Evolutionary conservation across 768 basidiomycete species (phyloP).

Genomic region (Rhodotorula taiwanensis): DNA sequence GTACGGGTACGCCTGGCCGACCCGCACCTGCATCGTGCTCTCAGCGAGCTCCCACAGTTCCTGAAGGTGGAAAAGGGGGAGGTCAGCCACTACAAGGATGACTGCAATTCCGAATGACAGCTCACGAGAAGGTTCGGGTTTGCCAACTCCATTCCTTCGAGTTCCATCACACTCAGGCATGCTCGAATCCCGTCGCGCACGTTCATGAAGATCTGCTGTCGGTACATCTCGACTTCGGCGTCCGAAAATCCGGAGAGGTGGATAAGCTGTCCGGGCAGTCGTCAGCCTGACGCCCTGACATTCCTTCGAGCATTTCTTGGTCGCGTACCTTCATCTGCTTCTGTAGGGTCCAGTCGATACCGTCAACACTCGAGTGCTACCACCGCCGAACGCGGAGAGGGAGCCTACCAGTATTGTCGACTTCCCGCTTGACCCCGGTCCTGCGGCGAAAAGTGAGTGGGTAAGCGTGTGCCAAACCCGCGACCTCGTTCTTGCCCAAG

Average conservation of each 20-base stretch:
- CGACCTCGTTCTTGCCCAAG: too few species aligned
- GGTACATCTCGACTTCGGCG: conserved; percentile 77
- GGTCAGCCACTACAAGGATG: not conserved
- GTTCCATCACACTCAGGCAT: conserved; percentile 78
- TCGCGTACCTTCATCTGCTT: conserved; percentile 39
- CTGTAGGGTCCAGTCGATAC: conserved; percentile 11
- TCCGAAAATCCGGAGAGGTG: conserved; percentile 75
- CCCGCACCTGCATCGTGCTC: conserved; percentile 62
- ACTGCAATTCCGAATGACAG: not conserved
- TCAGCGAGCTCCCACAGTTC: conserved; percentile 59
- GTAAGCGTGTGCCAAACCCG: too few species aligned
- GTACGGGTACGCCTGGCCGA: conserved; percentile 71
- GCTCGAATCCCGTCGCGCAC: conserved; percentile 68
- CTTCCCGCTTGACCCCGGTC: conserved; percentile 27
- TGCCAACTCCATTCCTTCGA: conserved; percentile 69
- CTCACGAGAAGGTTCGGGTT: conserved; percentile 52
- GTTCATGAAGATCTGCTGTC: conserved; percentile 89
- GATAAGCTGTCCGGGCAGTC: conserved; percentile 68
- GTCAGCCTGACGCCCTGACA: too few species aligned
- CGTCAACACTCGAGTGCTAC: too few species aligned
- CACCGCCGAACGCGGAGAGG: accelerated
- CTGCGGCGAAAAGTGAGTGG: too few species aligned
- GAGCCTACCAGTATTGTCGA: conserved; percentile 34
- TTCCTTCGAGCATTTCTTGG: too few species aligned
- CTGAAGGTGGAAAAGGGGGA: conserved; percentile 26